Base-by-base conservation (phyloP, 2,329 filamentous ascomycete species). In the Phaeoacremonium minimum region DNA sequence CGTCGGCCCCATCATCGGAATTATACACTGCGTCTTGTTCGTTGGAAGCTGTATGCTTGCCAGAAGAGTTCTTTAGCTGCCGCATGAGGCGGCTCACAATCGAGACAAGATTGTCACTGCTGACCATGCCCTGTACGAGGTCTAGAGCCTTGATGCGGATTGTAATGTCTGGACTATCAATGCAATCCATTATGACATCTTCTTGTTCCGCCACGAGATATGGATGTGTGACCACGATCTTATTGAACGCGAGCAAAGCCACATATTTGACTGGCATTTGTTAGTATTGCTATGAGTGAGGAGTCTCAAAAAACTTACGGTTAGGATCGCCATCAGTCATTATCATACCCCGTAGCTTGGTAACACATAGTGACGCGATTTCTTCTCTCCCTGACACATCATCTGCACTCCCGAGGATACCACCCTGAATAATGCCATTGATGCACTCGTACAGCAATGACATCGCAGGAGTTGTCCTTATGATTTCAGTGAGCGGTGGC, bases 401-500 rank as follows among this genome's bases (percentile, higher is more conserved):
- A 46, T 90, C 87, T 18, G 83, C 80, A 30, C 83, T 87, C 19
- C 88, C 87, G 33, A 98, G 68, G 39, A 98, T 95, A 1, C 93
- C 93, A 18, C 93, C 93, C 57, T 96, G 90, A 41, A 98, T 95
- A 44, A 98, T 95, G 16, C 93, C 93, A 58, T 95, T 96, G 62
- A 98, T 96, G 56, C 93, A 98, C 63, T 98, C 93, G 51, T 98
- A 98, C 6, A 97, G 67, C 18, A 98, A 65, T n/a, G 93, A 97
- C 93, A 97, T 97, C 18, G 93, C 93, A 5, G 87, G 85, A 0
- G 93, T 98, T 1, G 90, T 95, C 49, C 87, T 84, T 46, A 98
- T 97, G 32, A 98, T 84, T 47, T 87, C 88, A 1, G 89, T 95
- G 42, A 98, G 67, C 13, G 93, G 93, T 7, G 91, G 88, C 18